These are phyloP conservation scores for Babesia ovis DNA, from an alignment of 169 alveolate genomes.

Conservation along the genomic window DNA sequence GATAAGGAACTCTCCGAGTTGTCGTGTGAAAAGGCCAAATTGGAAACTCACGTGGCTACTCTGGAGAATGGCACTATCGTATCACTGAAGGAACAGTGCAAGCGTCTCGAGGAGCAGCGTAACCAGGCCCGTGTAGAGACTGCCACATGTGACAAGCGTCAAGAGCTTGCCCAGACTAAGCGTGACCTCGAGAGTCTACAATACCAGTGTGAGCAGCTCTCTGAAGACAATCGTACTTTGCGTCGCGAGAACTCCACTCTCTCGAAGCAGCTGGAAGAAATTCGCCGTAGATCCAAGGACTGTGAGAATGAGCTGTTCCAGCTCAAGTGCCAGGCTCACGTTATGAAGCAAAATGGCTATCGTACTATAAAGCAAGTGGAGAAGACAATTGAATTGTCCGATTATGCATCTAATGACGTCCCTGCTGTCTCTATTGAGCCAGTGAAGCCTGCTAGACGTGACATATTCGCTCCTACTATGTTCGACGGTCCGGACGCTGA, in stretches of 20 bases:
- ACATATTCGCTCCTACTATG: constrained; percentile 66
- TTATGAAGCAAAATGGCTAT: constrained; percentile 25
- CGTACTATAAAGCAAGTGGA: neutral
- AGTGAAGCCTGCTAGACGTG: constrained; percentile 24
- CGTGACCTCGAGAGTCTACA: constrained; percentile 42
- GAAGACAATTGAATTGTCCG: neutral
- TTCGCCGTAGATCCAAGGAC: constrained; percentile 32
- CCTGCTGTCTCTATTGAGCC: neutral
- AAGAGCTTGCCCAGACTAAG: constrained; percentile 34
- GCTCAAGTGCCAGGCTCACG: constrained; percentile 41
- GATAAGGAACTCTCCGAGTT: constrained; percentile 50
- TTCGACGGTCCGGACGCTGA: constrained; percentile 62
- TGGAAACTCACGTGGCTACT: constrained; percentile 25
- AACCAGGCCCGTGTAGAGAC: constrained; percentile 50
- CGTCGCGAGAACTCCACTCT: constrained; percentile 50
- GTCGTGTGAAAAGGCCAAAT: constrained; percentile 2
- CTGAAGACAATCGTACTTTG: constrained; percentile 40
- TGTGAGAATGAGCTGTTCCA: constrained; percentile 50
- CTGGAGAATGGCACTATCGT: constrained; percentile 35
- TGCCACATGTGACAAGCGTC: constrained; percentile 52
- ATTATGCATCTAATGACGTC: neutral
- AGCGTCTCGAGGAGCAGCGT: constrained; percentile 37
- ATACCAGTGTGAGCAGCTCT: constrained; percentile 27
- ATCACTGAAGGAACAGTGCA: constrained; percentile 57
- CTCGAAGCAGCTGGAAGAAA: constrained; percentile 29